Evolutionary conservation across 1,284 basidiomycete genomes (phyloP).

Genomic region (Thecaphora thlaspeos): DNA sequence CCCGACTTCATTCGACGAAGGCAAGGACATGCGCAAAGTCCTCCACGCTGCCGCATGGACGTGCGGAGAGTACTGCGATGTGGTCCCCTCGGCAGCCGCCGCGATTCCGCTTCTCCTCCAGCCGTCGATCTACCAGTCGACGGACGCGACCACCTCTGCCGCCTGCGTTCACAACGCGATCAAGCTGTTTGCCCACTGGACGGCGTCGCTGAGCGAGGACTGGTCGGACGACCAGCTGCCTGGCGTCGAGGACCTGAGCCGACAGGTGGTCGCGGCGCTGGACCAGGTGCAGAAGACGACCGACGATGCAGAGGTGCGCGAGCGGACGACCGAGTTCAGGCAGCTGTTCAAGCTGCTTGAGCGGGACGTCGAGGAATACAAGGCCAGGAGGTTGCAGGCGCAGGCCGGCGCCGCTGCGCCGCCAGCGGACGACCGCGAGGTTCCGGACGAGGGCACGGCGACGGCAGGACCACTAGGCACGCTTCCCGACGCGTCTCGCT

Average conservation of each 20-base stretch:
- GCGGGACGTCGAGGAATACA: conserved; percentile 66
- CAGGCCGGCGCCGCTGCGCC: background rate
- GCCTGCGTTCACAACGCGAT: conserved; percentile 75
- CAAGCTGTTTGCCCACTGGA: conserved; percentile 85
- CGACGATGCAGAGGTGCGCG: conserved; percentile 81
- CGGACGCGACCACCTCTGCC: conserved; percentile 23
- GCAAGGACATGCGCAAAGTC: conserved; percentile 63
- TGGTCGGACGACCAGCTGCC: conserved; percentile 73
- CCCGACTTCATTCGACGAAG: conserved; percentile 64
- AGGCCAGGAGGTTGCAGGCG: background rate
- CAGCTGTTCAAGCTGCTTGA: conserved; percentile 78
- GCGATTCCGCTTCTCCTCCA: conserved; percentile 63
- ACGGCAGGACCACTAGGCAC: too few species aligned
- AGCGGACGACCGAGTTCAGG: conserved; percentile 77
- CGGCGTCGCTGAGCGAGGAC: conserved; percentile 68
- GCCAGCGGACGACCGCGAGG: background rate
- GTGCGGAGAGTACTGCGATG: conserved; percentile 79
- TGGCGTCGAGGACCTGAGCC: conserved; percentile 67
- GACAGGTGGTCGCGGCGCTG: conserved; percentile 66
- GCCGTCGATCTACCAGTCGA: conserved; percentile 16
- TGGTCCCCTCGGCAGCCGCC: conserved; percentile 41
- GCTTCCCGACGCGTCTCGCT: too few species aligned
- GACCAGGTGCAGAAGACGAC: conserved; percentile 63
- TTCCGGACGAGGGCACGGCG: too few species aligned
- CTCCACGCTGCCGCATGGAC: conserved; percentile 92